Evolutionary conservation across 148 eudicot genomes (phyloP).

Genomic region (Rhododendron mucronatum): DNA sequence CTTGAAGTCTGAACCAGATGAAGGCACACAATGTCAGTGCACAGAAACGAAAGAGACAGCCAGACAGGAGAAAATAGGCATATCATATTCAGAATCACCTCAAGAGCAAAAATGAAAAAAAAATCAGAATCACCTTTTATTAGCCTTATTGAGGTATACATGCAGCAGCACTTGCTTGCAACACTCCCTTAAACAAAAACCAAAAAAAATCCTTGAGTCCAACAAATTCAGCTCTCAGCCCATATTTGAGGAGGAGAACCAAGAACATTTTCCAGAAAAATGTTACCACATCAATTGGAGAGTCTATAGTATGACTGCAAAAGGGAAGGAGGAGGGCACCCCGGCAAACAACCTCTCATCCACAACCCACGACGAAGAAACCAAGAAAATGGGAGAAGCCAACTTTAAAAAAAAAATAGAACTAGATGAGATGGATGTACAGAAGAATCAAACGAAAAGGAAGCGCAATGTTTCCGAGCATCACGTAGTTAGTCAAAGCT

Average conservation of each 20-base stretch:
- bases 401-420: not conserved
- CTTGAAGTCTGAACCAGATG: not conserved
- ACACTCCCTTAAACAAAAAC: not conserved
- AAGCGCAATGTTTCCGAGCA: not conserved
- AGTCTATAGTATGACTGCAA: not conserved
- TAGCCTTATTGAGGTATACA: not conserved
- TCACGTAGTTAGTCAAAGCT: slow-evolving; percentile 57
- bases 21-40: not conserved
- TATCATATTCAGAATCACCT: not conserved
- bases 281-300: not conserved
- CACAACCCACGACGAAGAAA: slow-evolving; percentile 18
- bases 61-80: not conserved
- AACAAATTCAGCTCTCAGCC: slow-evolving; percentile 3
- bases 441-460: not conserved
- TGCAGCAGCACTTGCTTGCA: not conserved
- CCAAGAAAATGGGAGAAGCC: not conserved
- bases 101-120: not conserved
- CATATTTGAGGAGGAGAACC: slow-evolving; percentile 2
- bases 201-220: not conserved
- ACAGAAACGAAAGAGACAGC: not conserved
- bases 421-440: not conserved
- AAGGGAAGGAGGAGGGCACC: slow-evolving; percentile 38
- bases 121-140: not conserved
- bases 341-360: slow-evolving; percentile 35
- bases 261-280: not conserved